A percentile compares a stretch with the other conserved stretches of the same genome.
Evolutionary conservation across 2,329 filamentous ascomycete species (phyloP).

Genomic region (Arthrobotrys pseudoclavata): DNA sequence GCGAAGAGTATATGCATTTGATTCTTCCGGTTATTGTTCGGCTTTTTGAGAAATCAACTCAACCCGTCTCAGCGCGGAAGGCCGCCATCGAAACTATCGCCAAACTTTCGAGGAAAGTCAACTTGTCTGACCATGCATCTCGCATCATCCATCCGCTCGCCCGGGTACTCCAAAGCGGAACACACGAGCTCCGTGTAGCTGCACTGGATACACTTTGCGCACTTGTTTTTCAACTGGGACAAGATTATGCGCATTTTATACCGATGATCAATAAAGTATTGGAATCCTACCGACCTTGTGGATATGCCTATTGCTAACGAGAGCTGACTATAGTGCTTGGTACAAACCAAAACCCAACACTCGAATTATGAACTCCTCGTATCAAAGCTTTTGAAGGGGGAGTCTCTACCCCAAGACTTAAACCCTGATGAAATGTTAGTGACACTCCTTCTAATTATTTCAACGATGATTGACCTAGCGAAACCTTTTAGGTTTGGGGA

Average conservation of each 20-base stretch:
- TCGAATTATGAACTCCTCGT: slow-evolving; percentile 93
- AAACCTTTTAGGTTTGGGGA: slow-evolving; percentile 73
- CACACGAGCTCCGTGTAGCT: slow-evolving; percentile 80
- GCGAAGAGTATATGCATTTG: slow-evolving; percentile 98
- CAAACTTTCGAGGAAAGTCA: slow-evolving; percentile 94
- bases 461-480: not conserved
- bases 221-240: slow-evolving; percentile 93
- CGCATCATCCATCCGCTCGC: slow-evolving; percentile 96
- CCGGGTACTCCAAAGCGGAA: slow-evolving; percentile 80
- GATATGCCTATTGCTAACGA: slow-evolving; percentile 7
- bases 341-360: slow-evolving; percentile 84
- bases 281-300: not conserved
- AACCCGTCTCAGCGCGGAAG: slow-evolving; percentile 83
- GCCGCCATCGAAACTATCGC: slow-evolving; percentile 94
- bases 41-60: slow-evolving; percentile 89
- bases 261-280: slow-evolving; percentile 87
- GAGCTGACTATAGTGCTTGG: slow-evolving; percentile 69
- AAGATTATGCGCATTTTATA: slow-evolving; percentile 94
- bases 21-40: slow-evolving; percentile 96
- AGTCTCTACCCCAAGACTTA: slow-evolving; percentile 93
- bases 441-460: not conserved
- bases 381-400: slow-evolving; percentile 92
- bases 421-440: slow-evolving; percentile 77
- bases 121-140: slow-evolving; percentile 95
- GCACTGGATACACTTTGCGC: slow-evolving; percentile 95